These are phyloP conservation scores for Wickerhamiella nectarea DNA, from an alignment of 805 yeast genomes.

Conservation along the genomic window DNA sequence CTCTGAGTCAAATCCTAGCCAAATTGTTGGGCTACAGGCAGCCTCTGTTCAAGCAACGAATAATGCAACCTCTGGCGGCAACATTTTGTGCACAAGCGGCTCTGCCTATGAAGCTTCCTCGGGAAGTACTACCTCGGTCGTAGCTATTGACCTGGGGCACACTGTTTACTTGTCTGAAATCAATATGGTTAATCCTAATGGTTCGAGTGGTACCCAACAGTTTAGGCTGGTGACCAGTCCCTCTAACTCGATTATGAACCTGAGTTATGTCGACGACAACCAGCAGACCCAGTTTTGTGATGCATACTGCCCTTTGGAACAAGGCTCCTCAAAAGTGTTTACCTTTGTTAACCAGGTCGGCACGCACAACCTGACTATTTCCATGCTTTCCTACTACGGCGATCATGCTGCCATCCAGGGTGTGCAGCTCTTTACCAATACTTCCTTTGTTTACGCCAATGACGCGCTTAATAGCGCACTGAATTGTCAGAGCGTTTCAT, in stretches of 20 bases:
- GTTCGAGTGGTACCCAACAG: conserved; percentile 32
- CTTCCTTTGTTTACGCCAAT: conserved; percentile 56
- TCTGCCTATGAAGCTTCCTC: conserved; percentile 17
- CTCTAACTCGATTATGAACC: conserved; percentile 77
- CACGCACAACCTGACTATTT: conserved; percentile 47
- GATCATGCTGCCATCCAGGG: conserved; percentile 55
- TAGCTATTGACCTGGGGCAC: conserved; percentile 16
- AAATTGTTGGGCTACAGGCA: conserved; percentile 17
- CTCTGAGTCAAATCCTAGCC: conserved; percentile 20
- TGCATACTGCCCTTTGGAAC: conserved; percentile 72
- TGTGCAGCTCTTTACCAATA: conserved; percentile 50
- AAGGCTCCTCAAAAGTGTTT: conserved; percentile 59
- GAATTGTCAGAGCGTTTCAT: conserved; percentile 34
- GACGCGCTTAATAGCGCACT: conserved; percentile 51
- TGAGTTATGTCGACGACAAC: conserved; percentile 73
- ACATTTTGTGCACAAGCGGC: conserved; percentile 4
- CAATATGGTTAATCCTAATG: conserved; percentile 34
- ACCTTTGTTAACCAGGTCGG: conserved; percentile 57
- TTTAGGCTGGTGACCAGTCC: conserved; percentile 72
- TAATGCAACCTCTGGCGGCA: conserved; percentile 13
- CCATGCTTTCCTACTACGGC: conserved; percentile 59
- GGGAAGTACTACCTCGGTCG: conserved; percentile 13
- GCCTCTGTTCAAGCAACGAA: conserved; percentile 18
- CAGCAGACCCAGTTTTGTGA: conserved; percentile 55
- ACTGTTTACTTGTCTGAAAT: conserved; percentile 51